Percentiles rank a stretch among this genome's conserved stretches.
Evolutionary conservation across 2,329 filamentous ascomycete species (phyloP).

Genomic region (Ilyonectria mors-panacis): DNA sequence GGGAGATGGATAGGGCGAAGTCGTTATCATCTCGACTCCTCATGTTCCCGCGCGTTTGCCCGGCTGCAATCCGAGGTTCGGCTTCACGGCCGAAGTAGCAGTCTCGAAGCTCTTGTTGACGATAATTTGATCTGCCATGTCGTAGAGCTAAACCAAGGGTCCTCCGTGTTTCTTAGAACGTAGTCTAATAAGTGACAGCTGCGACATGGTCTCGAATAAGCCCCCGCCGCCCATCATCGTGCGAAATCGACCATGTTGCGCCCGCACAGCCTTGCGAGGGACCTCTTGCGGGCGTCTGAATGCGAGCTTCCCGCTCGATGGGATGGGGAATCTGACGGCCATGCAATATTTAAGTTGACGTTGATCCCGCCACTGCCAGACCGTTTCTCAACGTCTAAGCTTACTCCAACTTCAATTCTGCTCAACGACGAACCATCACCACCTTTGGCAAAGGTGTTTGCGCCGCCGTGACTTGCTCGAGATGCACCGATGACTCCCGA

Average conservation of each 20-base stretch:
- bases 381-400: constrained; percentile 23
- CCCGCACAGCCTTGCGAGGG: constrained; percentile 49
- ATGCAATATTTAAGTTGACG: constrained; percentile 46
- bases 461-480: neutral
- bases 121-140: neutral
- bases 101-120: neutral
- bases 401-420: constrained; percentile 32
- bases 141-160: constrained; percentile 11
- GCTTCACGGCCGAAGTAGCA: neutral
- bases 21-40: constrained; percentile 21
- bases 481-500: constrained; percentile 8
- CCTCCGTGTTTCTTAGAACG: constrained; percentile 10
- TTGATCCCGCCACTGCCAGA: constrained; percentile 32
- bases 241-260: constrained; percentile 40
- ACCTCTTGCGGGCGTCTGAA: constrained; percentile 50
- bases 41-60: constrained; percentile 13
- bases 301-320: constrained; percentile 47
- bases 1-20: neutral
- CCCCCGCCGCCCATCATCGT: constrained; percentile 32
- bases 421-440: constrained; percentile 1
- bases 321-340: constrained; percentile 34
- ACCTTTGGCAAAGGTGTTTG: neutral
- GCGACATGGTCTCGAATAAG: constrained; percentile 23
- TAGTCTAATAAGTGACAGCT: constrained; percentile 21
- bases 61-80: constrained; percentile 8